These are phyloP conservation scores for Nigrospora osmanthi DNA, from an alignment of 2,329 filamentous ascomycete genomes.

Conservation along the genomic window DNA sequence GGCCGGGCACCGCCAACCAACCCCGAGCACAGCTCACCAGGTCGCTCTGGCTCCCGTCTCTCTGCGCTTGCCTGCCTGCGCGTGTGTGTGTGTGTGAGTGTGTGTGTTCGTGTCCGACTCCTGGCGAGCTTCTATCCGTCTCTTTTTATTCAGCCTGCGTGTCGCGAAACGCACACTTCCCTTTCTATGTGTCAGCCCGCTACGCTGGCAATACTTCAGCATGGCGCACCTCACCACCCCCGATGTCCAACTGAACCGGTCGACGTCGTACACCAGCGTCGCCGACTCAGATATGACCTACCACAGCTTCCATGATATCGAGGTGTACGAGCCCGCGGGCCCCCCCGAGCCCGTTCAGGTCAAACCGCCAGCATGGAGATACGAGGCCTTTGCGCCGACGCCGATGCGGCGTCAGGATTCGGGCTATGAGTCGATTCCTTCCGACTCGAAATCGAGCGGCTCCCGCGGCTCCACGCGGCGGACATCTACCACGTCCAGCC, in stretches of 20 bases:
- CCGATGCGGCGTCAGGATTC: constrained; percentile 50
- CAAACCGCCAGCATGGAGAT: constrained; percentile 6
- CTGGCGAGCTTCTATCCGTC: background rate
- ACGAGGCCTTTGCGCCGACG: constrained; percentile 21
- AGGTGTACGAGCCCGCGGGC: constrained; percentile 33
- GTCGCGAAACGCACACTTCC: background rate
- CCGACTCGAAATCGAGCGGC: constrained; percentile 27
- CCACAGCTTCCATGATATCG: constrained; percentile 45
- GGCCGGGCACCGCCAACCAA: background rate
- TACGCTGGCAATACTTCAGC: background rate
- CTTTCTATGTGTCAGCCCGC: background rate
- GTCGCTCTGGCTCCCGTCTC: background rate
- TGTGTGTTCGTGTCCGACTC: background rate
- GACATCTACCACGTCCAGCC: constrained; percentile 18
- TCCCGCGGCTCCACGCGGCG: constrained; percentile 23
- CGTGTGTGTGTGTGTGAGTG: no score
- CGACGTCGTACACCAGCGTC: constrained; percentile 30
- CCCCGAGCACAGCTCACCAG: background rate
- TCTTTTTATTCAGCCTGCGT: background rate
- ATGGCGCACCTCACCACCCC: background rate
- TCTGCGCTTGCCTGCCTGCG: no score
- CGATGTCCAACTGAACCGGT: constrained; percentile 10
- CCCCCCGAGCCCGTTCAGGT: constrained; percentile 11
- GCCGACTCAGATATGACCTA: constrained; percentile 42
- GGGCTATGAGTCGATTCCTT: constrained; percentile 46